Evolutionary conservation across 1,284 basidiomycete genomes (phyloP).

Genomic region (Cutaneotrichosporon sp.): DNA sequence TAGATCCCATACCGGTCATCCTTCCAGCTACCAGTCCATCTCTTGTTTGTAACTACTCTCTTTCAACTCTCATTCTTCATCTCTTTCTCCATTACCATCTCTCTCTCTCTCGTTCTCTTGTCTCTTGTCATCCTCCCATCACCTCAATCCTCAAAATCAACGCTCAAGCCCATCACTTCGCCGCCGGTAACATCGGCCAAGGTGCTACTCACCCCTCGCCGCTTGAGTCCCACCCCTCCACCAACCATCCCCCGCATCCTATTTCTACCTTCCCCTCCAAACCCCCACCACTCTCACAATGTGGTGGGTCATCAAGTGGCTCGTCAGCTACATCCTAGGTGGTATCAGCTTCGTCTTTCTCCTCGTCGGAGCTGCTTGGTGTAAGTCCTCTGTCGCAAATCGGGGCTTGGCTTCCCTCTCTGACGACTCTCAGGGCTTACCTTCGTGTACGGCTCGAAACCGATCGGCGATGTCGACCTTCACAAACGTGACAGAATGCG

Average conservation of each 20-base stretch:
- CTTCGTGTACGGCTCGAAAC: constrained; percentile 66
- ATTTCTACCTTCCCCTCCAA: neutral
- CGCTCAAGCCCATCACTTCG: neutral
- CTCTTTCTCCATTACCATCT: neutral
- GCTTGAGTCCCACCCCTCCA: neutral
- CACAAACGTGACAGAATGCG: constrained; percentile 49
- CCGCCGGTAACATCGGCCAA: neutral
- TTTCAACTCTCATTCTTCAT: too few species aligned
- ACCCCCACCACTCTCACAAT: neutral
- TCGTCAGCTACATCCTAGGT: constrained; percentile 67
- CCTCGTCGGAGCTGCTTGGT: constrained; percentile 55
- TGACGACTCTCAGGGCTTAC: constrained; percentile 32
- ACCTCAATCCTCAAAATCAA: too few species aligned
- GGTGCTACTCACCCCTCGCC: neutral
- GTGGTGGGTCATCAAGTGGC: constrained; percentile 23
- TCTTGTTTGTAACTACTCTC: too few species aligned
- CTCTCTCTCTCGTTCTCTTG: neutral
- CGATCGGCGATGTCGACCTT: constrained; percentile 58
- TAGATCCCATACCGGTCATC: too few species aligned
- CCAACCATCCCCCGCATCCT: too few species aligned
- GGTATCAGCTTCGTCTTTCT: constrained; percentile 81
- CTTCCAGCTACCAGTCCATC: too few species aligned
- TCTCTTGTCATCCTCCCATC: neutral
- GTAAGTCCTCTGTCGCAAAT: constrained; percentile 27
- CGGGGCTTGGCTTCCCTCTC: neutral